phyloP scores from a whole-genome alignment of 2,329 filamentous ascomycete genomes.

The Camillea tinctor region DNA sequence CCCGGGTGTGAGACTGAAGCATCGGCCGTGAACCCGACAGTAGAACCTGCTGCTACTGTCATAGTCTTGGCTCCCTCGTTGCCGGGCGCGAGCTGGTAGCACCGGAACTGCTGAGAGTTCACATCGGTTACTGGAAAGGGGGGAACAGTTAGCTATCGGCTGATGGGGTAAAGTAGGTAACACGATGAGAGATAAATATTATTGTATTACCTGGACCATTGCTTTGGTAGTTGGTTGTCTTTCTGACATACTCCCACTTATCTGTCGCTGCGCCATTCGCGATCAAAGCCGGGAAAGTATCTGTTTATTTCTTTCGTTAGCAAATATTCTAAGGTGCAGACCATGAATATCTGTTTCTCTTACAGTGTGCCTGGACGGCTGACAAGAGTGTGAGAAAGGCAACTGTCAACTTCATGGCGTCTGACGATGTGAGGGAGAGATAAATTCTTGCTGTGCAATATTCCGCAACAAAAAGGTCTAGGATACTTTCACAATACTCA shows the following conservation, averaged over 20 bases:
- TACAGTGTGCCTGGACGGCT: constrained; percentile 40
- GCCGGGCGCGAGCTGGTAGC: constrained; percentile 45
- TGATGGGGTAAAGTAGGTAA: background rate
- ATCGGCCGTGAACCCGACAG: constrained; percentile 43
- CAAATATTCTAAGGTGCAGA: background rate
- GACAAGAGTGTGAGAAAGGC: constrained; percentile 27
- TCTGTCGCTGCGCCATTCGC: constrained; percentile 30
- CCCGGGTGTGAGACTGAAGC: constrained; percentile 43
- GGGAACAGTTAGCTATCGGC: background rate
- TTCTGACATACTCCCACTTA: constrained; percentile 48
- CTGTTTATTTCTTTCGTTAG: constrained; percentile 23
- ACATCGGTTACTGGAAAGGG: constrained; percentile 43
- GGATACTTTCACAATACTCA: background rate
- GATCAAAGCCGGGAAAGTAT: constrained; percentile 42
- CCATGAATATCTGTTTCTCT: constrained; percentile 9
- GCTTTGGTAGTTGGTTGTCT: constrained; percentile 49
- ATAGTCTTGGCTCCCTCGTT: constrained; percentile 41
- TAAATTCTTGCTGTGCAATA: background rate
- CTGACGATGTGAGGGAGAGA: background rate
- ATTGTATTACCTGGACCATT: constrained; percentile 38
- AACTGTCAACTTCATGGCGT: constrained; percentile 26
- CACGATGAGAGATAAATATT: too few relatives aligned
- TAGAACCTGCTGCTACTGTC: constrained; percentile 43
- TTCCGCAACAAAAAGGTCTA: background rate
- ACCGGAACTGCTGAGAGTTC: constrained; percentile 46